Base-by-base conservation (phyloP, 208 protist species). In the Crithidia fasciculata region DNA sequence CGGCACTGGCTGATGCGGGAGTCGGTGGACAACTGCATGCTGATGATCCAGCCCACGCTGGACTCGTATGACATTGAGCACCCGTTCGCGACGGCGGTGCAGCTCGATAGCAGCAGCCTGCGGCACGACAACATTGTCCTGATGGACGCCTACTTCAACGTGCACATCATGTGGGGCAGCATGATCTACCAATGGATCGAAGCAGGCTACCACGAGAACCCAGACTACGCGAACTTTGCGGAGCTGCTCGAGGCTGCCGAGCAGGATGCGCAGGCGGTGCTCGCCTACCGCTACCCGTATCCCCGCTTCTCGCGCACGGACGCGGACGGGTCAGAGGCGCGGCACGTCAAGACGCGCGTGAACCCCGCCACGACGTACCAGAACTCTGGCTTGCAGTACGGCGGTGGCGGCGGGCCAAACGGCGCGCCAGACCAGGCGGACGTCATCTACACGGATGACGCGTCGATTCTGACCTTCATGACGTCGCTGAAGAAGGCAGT, bases 141-240 rank as follows among this genome's bases (percentile, higher is more conserved):
- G 5, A 97, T 99, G 77, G 99, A 99, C 83, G 98, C 98, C 16
- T 99, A 98, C 86, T 99, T 99, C 90, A 93, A 99, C 67, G 93
- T 99, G 50, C 85, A 99, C 65, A 93, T 99, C 67, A 99, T 97
- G 90, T 96, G 98, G 87, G 99, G 99, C 54, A 91, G 95, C 52
- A 90, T 85, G 15, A 96, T 99, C 72, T 98, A 91, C 57, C 76
- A 88, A 60, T 99, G 98, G 98, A 94, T 97, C 63, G 91, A 98
- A 68, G 91, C 86, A 7, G 88, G 83, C 43, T 98, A 95, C 71
- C 89, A 99, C 36, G 86, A 99, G 28, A 69, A 98, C 69, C 89
- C 92, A 8, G 86, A 95, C 18, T 94, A 92, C 70, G 83, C 74
- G 16, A 74, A 95, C 82, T 96, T 96, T 64, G 80, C 86, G 16